phyloP scores from a whole-genome alignment of 1,284 basidiomycete species.

The Xanthoconium separans region DNA sequence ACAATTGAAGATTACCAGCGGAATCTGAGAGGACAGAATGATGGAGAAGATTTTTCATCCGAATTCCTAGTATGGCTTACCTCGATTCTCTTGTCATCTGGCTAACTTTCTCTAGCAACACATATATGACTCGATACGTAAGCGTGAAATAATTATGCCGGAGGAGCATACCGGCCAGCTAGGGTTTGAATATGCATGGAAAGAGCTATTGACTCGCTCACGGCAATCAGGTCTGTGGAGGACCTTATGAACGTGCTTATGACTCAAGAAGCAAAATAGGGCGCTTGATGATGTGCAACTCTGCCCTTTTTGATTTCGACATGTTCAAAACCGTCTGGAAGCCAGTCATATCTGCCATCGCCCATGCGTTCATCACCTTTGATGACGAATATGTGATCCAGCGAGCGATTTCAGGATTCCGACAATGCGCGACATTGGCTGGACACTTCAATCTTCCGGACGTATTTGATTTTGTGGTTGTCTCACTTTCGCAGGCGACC shows the following conservation, averaged over 20 bases:
- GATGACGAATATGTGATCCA: slow-evolving; percentile 97
- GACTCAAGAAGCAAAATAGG: slow-evolving; percentile 44
- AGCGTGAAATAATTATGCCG: slow-evolving; percentile 95
- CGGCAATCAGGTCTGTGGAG: slow-evolving; percentile 66
- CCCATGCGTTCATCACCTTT: slow-evolving; percentile 92
- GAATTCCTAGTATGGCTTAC: slow-evolving; percentile 73
- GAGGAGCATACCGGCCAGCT: slow-evolving; percentile 97
- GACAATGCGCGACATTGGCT: slow-evolving; percentile 94
- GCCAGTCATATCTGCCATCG: slow-evolving; percentile 87
- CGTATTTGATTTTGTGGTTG: slow-evolving; percentile 95
- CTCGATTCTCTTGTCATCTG: slow-evolving; percentile 1
- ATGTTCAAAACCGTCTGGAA: slow-evolving; percentile 96
- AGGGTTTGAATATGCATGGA: slow-evolving; percentile 99
- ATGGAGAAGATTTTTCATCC: slow-evolving; percentile 78
- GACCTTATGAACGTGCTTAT: neutral
- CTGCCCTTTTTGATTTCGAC: slow-evolving; percentile 79
- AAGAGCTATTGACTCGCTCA: slow-evolving; percentile 85
- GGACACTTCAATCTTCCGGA: slow-evolving; percentile 88
- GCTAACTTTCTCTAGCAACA: slow-evolving; percentile 52
- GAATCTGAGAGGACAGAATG: slow-evolving; percentile 94
- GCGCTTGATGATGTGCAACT: slow-evolving; percentile 76
- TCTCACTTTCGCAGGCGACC: slow-evolving; percentile 88
- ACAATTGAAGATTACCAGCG: slow-evolving; percentile 90
- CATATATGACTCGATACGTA: slow-evolving; percentile 94
- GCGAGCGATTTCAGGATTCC: slow-evolving; percentile 90